Evolutionary conservation across 306 rosid species (phyloP).

Genomic region (Dalbergia cultrata): DNA sequence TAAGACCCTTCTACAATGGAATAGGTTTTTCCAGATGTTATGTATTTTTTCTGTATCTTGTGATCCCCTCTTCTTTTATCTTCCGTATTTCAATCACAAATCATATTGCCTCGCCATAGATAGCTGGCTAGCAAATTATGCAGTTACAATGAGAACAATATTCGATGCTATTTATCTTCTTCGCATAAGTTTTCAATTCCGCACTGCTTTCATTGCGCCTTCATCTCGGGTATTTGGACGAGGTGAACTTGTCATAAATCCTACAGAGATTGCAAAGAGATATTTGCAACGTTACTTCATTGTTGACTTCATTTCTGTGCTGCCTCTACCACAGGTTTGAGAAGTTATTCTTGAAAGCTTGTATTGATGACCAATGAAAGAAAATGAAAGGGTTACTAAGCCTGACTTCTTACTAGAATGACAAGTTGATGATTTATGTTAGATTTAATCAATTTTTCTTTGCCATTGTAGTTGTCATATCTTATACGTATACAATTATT

Average conservation of each 20-base stretch:
- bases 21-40: slow-evolving; percentile 74
- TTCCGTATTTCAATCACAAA: slow-evolving; percentile 74
- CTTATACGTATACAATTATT: not conserved
- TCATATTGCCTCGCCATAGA: slow-evolving; percentile 84
- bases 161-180: slow-evolving; percentile 74
- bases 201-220: slow-evolving; percentile 94
- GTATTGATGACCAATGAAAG: not conserved
- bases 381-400: not conserved
- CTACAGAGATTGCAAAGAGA: slow-evolving; percentile 78
- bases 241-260: slow-evolving; percentile 95
- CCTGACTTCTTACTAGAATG: not conserved
- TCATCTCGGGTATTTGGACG: slow-evolving; percentile 94
- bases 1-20: slow-evolving; percentile 82
- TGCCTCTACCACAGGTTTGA: slow-evolving; percentile 92
- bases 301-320: slow-evolving; percentile 72
- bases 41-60: slow-evolving; percentile 80
- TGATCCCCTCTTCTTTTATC: slow-evolving; percentile 91
- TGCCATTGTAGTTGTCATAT: slow-evolving; percentile 7
- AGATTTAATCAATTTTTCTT: not conserved
- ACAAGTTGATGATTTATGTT: not conserved
- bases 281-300: slow-evolving; percentile 78
- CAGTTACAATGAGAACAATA: slow-evolving; percentile 60
- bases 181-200: slow-evolving; percentile 76
- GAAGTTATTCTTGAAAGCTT: not conserved
- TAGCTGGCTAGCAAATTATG: slow-evolving; percentile 57